Conservation (phyloP, 768 basidiomycete species). For the Gloeophyllum trabeum region DNA sequence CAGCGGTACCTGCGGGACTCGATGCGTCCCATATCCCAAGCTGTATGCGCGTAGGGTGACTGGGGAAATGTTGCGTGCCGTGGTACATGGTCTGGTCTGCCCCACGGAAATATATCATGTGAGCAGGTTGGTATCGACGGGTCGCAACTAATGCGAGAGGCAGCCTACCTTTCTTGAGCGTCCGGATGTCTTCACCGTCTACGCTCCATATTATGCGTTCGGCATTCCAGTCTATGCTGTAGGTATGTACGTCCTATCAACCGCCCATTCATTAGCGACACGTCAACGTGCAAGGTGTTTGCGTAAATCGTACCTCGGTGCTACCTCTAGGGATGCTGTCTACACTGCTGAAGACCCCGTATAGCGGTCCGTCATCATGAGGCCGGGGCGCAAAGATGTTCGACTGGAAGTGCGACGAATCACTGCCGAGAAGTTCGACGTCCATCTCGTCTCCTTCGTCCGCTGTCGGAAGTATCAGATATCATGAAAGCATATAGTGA, state of each 20-base stretch:
- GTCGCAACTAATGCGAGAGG: too few species aligned
- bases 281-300: not conserved
- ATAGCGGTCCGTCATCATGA: conserved; percentile 19
- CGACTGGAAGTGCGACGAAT: conserved; percentile 26
- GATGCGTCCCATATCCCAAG: conserved; percentile 38
- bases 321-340: conserved; percentile 13
- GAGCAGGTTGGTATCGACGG: not conserved
- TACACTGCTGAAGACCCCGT: conserved; percentile 23
- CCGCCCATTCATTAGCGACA: not conserved
- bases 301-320: not conserved
- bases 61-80: conserved; percentile 24
- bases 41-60: conserved; percentile 24
- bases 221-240: conserved; percentile 28
- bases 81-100: conserved; percentile 22
- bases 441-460: conserved; percentile 28
- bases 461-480: conserved; percentile 4
- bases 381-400: conserved; percentile 26
- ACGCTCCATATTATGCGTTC: conserved; percentile 28
- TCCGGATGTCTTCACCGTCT: conserved; percentile 22
- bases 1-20: conserved; percentile 25
- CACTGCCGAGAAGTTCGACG: conserved; percentile 28
- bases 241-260: conserved; percentile 14
- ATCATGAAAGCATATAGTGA: not conserved
- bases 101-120: not conserved
- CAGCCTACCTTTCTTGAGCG: conserved; percentile 15